Base-by-base conservation (phyloP, 768 basidiomycete genomes). In the Harrya chromipes region DNA sequence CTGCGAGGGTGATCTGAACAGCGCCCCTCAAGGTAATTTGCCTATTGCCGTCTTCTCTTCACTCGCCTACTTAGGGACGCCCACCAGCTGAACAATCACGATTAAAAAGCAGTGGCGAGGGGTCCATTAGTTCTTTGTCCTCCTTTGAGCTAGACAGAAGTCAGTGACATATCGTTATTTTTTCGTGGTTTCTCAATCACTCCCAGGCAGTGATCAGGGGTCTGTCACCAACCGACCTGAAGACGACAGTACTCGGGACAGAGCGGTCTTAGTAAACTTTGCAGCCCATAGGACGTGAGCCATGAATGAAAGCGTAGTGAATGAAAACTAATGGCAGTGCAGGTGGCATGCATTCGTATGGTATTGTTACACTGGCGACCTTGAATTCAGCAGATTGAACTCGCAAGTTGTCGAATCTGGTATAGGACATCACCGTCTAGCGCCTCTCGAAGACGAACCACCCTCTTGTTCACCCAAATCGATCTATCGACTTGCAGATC, bases 381-480 rank as follows among this genome's bases (percentile, higher is more conserved):
- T 57, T n/a, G 45, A 46, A 21, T 58, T 51, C 45, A 40, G 23
- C 17, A 49, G n/a, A 17, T 43, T 58, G n/a, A 58, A 46, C 38
- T 57, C 55, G n/a, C 50, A 58, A 40, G 20, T n/a, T 5, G 13
- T 40, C 4, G 41, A 40, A 29, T 40, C 34, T 7, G 50, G 44
- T 41, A 3, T 17, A 38, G 40, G 14, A 2, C 35, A 11, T 20
- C 14, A 39, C 16, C 43, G 36, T 4, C 26, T 21, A 26, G 19
- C 36, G n/a, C 19, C 34, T 13, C 2, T 35, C 37, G 24, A 44
- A 40, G 49, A 47, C 12, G 40, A 34, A 4, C 46, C 48, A 33
- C 57, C 57, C 4, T 24, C 43, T 10, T 70, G 70, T 45, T 70
- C 69, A 14, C 69, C 70, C 8, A 70, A 70, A 56, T 71, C 70